These are phyloP conservation scores for Tricholoma bakamatsutake DNA, from an alignment of 768 basidiomycete species.

Conservation along the genomic window DNA sequence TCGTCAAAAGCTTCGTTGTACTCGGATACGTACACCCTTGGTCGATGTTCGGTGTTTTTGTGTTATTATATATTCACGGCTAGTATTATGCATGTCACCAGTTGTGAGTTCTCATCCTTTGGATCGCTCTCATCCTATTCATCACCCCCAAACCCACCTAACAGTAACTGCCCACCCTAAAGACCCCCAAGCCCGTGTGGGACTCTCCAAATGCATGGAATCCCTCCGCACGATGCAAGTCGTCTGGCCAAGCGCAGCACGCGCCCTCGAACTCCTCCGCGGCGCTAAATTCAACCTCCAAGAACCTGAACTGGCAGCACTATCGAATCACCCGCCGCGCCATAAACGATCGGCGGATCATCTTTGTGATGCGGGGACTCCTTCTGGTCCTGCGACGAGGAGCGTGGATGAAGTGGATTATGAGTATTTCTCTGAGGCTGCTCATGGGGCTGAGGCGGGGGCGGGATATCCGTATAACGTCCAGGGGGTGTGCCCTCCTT, in stretches of 20 bases:
- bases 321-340: slow-evolving; percentile 27
- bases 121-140: not conserved
- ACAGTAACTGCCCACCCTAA: slow-evolving; percentile 57
- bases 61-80: slow-evolving; percentile 80
- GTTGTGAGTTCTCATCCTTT: slow-evolving; percentile 38
- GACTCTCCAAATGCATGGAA: slow-evolving; percentile 21
- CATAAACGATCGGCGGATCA: slow-evolving; percentile 32
- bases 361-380: no score
- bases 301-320: slow-evolving; percentile 14
- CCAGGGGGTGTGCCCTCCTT: no score
- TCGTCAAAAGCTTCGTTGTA: slow-evolving; percentile 46
- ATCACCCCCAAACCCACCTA: not conserved
- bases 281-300: slow-evolving; percentile 46
- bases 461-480: no score
- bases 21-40: slow-evolving; percentile 55
- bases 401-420: slow-evolving; percentile 14
- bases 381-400: no score
- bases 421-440: no score
- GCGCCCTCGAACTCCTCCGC: slow-evolving; percentile 68
- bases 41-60: slow-evolving; percentile 60
- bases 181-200: slow-evolving; percentile 65
- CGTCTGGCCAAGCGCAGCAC: slow-evolving; percentile 71
- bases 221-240: slow-evolving; percentile 1
- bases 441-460: no score
- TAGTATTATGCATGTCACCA: slow-evolving; percentile 73